Conservation (phyloP, 2,329 filamentous ascomycete genomes). For the Tolypocladium pustulatum region DNA sequence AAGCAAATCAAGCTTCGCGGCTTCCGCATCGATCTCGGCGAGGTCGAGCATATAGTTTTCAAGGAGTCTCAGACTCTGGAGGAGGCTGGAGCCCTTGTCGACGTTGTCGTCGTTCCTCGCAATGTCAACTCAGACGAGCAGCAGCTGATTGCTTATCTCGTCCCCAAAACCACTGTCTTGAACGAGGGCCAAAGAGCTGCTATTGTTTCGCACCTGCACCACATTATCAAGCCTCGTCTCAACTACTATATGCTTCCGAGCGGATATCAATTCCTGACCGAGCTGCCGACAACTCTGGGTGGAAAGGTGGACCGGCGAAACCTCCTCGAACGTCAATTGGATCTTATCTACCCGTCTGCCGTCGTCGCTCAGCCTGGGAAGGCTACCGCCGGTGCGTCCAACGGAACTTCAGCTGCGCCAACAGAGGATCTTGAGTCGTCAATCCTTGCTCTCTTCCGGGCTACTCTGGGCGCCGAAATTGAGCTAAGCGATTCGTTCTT, state of each 20-base stretch:
- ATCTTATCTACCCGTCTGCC: not conserved
- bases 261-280: not conserved
- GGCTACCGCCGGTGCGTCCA: not conserved
- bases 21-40: constrained; percentile 27
- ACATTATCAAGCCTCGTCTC: not conserved
- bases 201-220: not conserved
- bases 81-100: constrained; percentile 2
- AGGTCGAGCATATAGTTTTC: constrained; percentile 19
- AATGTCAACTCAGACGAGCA: not conserved
- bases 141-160: not conserved
- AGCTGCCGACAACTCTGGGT: not conserved
- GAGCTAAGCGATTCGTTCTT: constrained; percentile 12
- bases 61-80: constrained; percentile 8
- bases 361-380: not conserved
- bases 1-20: constrained; percentile 22
- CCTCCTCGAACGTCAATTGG: not conserved
- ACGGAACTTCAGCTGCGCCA: not conserved
- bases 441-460: constrained; percentile 10
- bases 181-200: not conserved
- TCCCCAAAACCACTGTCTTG: not conserved
- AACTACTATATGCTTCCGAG: not conserved
- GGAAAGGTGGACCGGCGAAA: not conserved
- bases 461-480: constrained; percentile 8
- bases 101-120: not conserved
- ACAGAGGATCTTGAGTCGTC: constrained; percentile 7